phyloP scores from a whole-genome alignment of 768 basidiomycete species.

The Mycena leptocephala region DNA sequence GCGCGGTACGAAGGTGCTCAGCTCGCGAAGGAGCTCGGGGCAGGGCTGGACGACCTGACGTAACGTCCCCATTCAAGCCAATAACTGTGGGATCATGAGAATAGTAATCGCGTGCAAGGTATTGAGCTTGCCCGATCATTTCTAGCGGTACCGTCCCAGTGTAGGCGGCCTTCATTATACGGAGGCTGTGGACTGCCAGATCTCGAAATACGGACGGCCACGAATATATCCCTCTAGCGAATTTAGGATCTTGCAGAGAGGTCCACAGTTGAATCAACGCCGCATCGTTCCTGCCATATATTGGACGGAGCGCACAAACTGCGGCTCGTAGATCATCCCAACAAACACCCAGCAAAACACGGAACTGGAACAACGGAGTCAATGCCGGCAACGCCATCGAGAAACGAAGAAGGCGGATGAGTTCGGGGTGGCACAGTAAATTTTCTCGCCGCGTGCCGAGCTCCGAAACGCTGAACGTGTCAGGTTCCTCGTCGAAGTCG shows the following conservation, averaged over 20 bases:
- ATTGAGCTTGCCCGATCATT: conserved; percentile 18
- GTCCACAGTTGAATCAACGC: conserved; percentile 25
- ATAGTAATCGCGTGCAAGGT: not conserved
- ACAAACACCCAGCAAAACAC: conserved; percentile 18
- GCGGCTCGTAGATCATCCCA: conserved; percentile 17
- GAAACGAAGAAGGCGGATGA: conserved; percentile 29
- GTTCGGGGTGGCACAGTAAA: conserved; percentile 15
- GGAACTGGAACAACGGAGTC: conserved; percentile 31
- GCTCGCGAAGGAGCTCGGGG: conserved; percentile 7
- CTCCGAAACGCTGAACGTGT: not conserved
- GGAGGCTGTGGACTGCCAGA: conserved; percentile 30
- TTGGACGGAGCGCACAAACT: conserved; percentile 25
- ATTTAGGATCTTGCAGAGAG: conserved; percentile 14
- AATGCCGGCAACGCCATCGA: conserved; percentile 27
- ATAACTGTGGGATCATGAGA: not conserved
- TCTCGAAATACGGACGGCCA: conserved; percentile 21
- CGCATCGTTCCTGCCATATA: conserved; percentile 6
- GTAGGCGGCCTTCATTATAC: conserved; percentile 1
- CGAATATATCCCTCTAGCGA: conserved; percentile 6
- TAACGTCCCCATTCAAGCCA: conserved; percentile 38
- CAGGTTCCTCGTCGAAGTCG: conserved; percentile 28
- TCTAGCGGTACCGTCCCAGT: conserved; percentile 2
- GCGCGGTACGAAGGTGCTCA: conserved; percentile 20
- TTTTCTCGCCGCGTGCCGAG: not conserved
- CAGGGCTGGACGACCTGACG: conserved; percentile 24